Evolutionary conservation across 345 rosid genomes (phyloP), one percentile per base, ranked within the genome.

Genomic region (Adansonia digitata): DNA sequence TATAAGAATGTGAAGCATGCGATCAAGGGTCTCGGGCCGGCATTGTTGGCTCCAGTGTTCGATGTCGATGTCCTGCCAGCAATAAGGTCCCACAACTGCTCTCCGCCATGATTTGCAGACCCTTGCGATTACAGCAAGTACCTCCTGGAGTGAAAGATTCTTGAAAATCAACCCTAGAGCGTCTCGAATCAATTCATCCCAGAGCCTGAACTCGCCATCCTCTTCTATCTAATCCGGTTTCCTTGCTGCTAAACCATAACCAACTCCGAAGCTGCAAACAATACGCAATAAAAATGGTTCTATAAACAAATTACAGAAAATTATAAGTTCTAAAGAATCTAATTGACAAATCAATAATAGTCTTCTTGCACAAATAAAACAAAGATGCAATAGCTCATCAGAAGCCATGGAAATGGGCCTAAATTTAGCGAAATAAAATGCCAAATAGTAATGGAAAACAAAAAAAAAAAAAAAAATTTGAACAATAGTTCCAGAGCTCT

Each of bases 51-150:
- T 79, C 82, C 82, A 79, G 34, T 75, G 73, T 65, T 75, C 78
- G 29, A 79, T 75, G 52, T 79, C 82, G 11, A 79, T 71, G 26
- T 79, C 78, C 74, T 79, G 82, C 82, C 82, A 79, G 65, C 82
- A 79, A 40, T 62, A 74, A 39, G 82, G 81, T 11, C 77, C 74
- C 6, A 56, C 20, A 3, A 74, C 73, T 1, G 69, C 75, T 61
- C 24, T 48, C 4, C 62, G 55, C 81, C 81, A 78, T 46, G 81
- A 46, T 78, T 78, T 74, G 71, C 81, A 78, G 9, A 78, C 78
- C 34, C 69, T 35, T 2, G 81, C 78, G 22, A 78, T 31, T 11
- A 74, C 74, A 7, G 74, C 69, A 37, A 78, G 74, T 60, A 27
- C 69, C 46, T 74, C 77, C 29, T 68, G 53, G 63, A 78, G 45